Base-by-base conservation (phyloP, 2,329 filamentous ascomycete species). In the Hypoxylon sp. region DNA sequence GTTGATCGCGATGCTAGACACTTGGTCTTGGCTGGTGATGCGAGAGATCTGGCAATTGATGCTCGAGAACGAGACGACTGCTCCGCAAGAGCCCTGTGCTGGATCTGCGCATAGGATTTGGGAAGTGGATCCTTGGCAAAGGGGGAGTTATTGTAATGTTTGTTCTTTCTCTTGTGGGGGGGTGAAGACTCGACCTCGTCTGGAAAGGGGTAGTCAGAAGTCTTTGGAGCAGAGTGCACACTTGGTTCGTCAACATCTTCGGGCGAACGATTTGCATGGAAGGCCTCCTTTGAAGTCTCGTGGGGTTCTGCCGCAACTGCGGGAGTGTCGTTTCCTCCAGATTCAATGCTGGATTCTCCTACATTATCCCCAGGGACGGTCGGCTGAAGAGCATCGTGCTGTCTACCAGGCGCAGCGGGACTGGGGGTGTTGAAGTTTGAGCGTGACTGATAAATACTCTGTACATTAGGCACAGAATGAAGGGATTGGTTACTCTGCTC, bases 81-180 rank as follows among this genome's bases (percentile, higher is more conserved):
- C 32, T 60, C 51, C 4, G 54, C 59, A 44, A 64, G 54, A 22
- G 67, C 67, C 37, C 58, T 67, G 19, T 56, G 49, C 7, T 61
- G 53, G 34, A 53, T 50, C 41, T 67, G 53, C 8, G 51, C 54
- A 15, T 67, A 56, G 4, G 56, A 48, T 30, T 65, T 69, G 1
- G 67, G 64, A 7, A 65, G 44, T 15, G 56, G 56, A 4, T 32
- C 6, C 24, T 52, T 63, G 6, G 55, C 8, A 1, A 61, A 19
- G 37, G 57, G 47, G n/a, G 61, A 65, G 26, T 17, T 26, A 22
- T 22, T 26, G 24, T 20, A 20, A 11, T 56, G 34, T 32, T 2
- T 55, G 30, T 39, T 46, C 20, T 48, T 59, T 11, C 22, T 54
- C 24, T 39, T 24, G 1, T 39, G 17, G 32, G n/a, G 13, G 32